These are phyloP conservation scores for Ophiostoma montium DNA, from an alignment of 2,329 filamentous ascomycete species.

Conservation along the genomic window DNA sequence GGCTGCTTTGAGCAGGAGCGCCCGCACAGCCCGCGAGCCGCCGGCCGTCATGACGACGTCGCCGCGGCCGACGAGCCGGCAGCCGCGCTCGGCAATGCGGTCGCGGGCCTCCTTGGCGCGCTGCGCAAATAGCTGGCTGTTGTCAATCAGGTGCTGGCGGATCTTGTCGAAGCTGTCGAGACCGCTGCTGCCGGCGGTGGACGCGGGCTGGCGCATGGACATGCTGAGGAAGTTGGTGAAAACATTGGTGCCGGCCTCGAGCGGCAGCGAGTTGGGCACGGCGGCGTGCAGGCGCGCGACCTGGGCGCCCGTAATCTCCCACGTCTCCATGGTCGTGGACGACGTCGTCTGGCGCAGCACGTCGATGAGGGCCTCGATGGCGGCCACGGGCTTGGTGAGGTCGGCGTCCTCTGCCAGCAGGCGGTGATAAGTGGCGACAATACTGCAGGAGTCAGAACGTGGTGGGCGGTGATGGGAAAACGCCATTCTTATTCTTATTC, in stretches of 20 bases:
- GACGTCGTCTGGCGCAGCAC: conserved; percentile 68
- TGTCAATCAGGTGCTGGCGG: conserved; percentile 68
- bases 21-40: conserved; percentile 70
- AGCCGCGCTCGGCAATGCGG: conserved; percentile 67
- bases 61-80: conserved; percentile 64
- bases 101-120: conserved; percentile 75
- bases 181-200: conserved; percentile 8
- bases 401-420: conserved; percentile 56
- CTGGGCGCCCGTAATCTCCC: conserved; percentile 67
- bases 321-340: conserved; percentile 84
- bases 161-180: conserved; percentile 64
- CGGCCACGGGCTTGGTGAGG: conserved; percentile 84
- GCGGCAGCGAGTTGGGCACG: conserved; percentile 77
- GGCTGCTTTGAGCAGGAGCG: conserved; percentile 59
- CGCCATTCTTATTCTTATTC: too few relatives aligned
- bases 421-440: conserved; percentile 39
- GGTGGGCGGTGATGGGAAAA: too few relatives aligned
- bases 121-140: conserved; percentile 74
- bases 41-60: conserved; percentile 82
- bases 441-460: too few relatives aligned
- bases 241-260: conserved; percentile 86
- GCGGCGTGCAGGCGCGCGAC: conserved; percentile 63
- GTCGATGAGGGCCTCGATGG: conserved; percentile 51
- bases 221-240: conserved; percentile 89
- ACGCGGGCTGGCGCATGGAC: conserved; percentile 38